phyloP scores from a whole-genome alignment of 2,329 filamentous ascomycete species.

The Pseudopithomyces maydicus region DNA sequence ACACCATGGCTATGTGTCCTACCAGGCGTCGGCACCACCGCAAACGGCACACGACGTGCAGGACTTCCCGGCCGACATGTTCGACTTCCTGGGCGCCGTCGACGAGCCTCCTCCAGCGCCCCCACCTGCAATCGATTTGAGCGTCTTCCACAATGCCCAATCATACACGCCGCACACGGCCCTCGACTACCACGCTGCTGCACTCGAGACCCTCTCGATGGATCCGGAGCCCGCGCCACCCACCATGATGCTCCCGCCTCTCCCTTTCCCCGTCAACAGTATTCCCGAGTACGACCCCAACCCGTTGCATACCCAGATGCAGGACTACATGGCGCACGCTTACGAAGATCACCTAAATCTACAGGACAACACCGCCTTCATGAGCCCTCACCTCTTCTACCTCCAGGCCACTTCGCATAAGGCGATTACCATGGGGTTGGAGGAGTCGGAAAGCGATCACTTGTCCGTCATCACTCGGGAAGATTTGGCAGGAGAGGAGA shows the following conservation, averaged over 20 bases:
- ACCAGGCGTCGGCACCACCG: background rate
- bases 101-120: background rate
- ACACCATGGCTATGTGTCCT: background rate
- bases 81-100: background rate
- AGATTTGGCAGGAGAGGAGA: conserved; percentile 39
- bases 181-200: conserved; percentile 15
- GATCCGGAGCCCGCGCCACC: conserved; percentile 6
- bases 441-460: background rate
- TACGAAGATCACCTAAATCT: conserved; percentile 36
- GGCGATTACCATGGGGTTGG: background rate
- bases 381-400: conserved; percentile 17
- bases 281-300: background rate
- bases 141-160: background rate
- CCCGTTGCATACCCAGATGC: conserved; percentile 21
- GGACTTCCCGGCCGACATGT: background rate
- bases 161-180: conserved; percentile 3
- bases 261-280: background rate
- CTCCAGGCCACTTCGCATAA: background rate
- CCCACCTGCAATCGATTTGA: background rate
- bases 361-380: conserved; percentile 34
- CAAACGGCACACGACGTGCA: background rate
- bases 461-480: conserved; percentile 29
- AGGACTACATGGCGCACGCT: conserved; percentile 28
- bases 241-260: background rate
- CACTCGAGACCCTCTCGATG: conserved; percentile 19